A percentile compares a stretch with the other conserved stretches of the same genome.
Conservation (phyloP, 257 asterid species). For the Solanum commersonii region DNA sequence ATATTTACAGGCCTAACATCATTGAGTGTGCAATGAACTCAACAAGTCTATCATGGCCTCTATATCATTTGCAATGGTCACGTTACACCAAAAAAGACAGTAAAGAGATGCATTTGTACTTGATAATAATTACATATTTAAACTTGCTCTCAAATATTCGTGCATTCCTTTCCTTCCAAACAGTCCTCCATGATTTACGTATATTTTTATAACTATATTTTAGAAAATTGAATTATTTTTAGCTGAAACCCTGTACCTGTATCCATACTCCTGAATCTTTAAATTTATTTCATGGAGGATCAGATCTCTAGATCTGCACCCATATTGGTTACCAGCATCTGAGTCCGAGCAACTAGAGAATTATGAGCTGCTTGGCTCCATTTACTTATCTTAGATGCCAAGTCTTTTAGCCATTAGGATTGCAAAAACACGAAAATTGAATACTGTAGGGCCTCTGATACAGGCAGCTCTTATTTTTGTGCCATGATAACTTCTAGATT, state of each 20-base stretch:
- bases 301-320: background rate
- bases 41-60: background rate
- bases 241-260: background rate
- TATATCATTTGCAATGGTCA: background rate
- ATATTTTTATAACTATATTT: background rate
- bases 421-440: background rate
- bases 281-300: background rate
- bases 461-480: background rate
- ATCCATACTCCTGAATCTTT: background rate
- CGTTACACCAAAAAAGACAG: background rate
- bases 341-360: background rate
- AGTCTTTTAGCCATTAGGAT: background rate
- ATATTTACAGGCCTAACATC: background rate
- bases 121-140: background rate
- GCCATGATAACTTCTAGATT: background rate
- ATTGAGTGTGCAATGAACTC: background rate
- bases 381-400: background rate
- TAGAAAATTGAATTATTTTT: background rate
- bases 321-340: background rate
- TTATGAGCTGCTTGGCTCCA: background rate
- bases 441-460: background rate
- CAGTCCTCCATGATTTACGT: background rate
- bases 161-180: background rate
- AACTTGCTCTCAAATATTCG: background rate
- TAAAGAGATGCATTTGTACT: background rate